Percentiles rank a stretch among this genome's conserved stretches.
Conservation (phyloP, 73 alveolate genomes). For the Urostyla sp. region DNA sequence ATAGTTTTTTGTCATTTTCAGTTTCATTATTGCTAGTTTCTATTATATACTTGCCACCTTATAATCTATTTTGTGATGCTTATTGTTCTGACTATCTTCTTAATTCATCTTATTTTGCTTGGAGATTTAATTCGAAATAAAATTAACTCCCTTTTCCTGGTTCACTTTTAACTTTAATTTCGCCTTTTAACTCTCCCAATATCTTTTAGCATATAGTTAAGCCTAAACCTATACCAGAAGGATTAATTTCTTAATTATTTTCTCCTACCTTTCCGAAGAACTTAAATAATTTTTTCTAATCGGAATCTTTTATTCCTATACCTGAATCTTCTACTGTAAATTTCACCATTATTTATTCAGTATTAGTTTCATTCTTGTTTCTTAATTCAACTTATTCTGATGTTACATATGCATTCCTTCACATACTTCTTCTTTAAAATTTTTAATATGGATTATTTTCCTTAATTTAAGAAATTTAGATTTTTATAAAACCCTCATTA, state of each 20-base stretch:
- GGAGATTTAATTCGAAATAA: too few species aligned
- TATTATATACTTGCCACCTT: too few species aligned
- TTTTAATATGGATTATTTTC: conserved; percentile 4
- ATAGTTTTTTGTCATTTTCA: too few species aligned
- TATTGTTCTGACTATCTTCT: too few species aligned
- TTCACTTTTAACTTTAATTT: conserved; percentile 17
- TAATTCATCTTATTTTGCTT: too few species aligned
- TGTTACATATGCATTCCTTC: not conserved
- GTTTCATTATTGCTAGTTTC: too few species aligned
- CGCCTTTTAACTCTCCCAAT: conserved; percentile 35
- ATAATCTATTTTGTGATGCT: too few species aligned
- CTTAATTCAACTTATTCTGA: not conserved
- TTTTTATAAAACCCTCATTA: conserved; percentile 24
- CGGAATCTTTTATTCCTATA: conserved; percentile 60
- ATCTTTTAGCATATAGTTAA: conserved; percentile 55
- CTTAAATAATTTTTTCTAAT: conserved; percentile 25
- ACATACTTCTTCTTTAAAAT: not conserved
- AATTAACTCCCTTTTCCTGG: conserved; percentile 38
- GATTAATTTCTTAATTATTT: conserved; percentile 26
- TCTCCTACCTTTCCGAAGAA: conserved; percentile 48
- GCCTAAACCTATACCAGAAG: conserved; percentile 71
- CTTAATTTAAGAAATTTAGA: not conserved
- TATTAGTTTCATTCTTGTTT: not conserved
- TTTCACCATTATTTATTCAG: not conserved
- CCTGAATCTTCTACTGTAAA: conserved; percentile 61